A percentile compares a stretch with the other conserved stretches of the same genome.
Conservation (phyloP, 371 early-diverging fungal species). For the Edhazardia aedis region DNA sequence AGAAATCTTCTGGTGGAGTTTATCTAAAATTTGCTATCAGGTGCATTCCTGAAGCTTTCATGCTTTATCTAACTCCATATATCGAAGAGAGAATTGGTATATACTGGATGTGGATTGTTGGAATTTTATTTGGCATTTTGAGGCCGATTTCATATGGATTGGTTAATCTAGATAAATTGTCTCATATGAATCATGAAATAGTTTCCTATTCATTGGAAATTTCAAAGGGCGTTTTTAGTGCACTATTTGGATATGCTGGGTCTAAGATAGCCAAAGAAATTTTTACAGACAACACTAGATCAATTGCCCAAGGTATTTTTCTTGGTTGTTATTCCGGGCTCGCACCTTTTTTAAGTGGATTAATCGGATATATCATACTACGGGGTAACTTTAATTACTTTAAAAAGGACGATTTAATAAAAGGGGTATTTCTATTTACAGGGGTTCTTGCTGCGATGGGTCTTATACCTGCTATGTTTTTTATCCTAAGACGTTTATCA, state of each 20-base stretch:
- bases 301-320: constrained; percentile 15
- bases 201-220: background rate
- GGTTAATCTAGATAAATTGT: background rate
- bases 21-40: background rate
- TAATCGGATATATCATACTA: constrained; percentile 10
- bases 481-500: no score
- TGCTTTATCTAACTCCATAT: background rate
- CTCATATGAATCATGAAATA: background rate
- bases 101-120: background rate
- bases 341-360: constrained; percentile 14
- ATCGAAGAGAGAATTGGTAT: background rate
- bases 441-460: no score
- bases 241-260: constrained; percentile 18
- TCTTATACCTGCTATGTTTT: no score
- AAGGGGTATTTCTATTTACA: no score
- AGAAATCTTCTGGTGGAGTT: background rate
- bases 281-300: constrained; percentile 2
- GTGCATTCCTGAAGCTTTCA: background rate
- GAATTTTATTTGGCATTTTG: background rate
- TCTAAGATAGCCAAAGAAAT: constrained; percentile 11
- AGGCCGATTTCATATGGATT: background rate
- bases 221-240: constrained; percentile 13
- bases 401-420: no score
- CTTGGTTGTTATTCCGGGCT: constrained; percentile 21
- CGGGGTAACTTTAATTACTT: no score